Evolutionary conservation across 352 stramenopile genomes (phyloP).

Genomic region (Aphanomyces invadans): DNA sequence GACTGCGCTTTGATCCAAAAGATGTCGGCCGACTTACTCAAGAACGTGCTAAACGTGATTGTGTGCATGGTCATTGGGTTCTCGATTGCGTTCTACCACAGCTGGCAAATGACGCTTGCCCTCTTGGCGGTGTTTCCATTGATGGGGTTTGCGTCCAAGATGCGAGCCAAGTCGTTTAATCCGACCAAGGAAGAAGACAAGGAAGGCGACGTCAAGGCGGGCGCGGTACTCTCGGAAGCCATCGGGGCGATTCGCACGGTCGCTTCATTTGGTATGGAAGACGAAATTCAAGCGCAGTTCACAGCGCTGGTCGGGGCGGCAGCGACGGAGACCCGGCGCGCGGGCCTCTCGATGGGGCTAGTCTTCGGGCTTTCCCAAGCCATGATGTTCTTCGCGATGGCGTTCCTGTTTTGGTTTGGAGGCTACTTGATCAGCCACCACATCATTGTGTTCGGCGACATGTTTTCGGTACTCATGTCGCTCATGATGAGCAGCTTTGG

Average conservation of each 20-base stretch:
- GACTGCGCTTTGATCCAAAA: conserved; percentile 70
- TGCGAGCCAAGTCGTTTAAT: conserved; percentile 37
- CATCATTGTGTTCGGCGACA: conserved; percentile 37
- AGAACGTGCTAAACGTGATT: conserved; percentile 41
- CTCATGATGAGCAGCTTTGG: conserved; percentile 49
- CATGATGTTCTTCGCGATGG: conserved; percentile 40
- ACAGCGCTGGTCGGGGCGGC: conserved; percentile 29
- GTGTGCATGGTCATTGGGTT: conserved; percentile 31
- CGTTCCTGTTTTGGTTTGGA: conserved; percentile 54
- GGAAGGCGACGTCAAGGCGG: conserved; percentile 34
- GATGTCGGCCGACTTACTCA: conserved; percentile 61
- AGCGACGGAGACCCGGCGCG: conserved; percentile 29
- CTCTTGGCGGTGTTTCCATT: conserved; percentile 47
- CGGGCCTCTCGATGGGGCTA: conserved; percentile 34
- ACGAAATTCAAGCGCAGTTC: conserved; percentile 29
- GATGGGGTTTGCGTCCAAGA: conserved; percentile 35
- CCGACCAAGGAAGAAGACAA: conserved; percentile 39
- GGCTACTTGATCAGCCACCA: conserved; percentile 37
- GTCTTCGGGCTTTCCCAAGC: conserved; percentile 41
- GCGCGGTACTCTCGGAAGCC: conserved; percentile 35
- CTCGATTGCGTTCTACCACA: conserved; percentile 34
- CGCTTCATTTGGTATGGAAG: conserved; percentile 41
- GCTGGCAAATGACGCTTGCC: conserved; percentile 42
- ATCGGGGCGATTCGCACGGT: conserved; percentile 53
- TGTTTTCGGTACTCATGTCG: conserved; percentile 45